Percentiles rank a stretch among this genome's conserved stretches.
phyloP scores from a whole-genome alignment of 2,329 filamentous ascomycete genomes.

The Aspergillus clavatus region DNA sequence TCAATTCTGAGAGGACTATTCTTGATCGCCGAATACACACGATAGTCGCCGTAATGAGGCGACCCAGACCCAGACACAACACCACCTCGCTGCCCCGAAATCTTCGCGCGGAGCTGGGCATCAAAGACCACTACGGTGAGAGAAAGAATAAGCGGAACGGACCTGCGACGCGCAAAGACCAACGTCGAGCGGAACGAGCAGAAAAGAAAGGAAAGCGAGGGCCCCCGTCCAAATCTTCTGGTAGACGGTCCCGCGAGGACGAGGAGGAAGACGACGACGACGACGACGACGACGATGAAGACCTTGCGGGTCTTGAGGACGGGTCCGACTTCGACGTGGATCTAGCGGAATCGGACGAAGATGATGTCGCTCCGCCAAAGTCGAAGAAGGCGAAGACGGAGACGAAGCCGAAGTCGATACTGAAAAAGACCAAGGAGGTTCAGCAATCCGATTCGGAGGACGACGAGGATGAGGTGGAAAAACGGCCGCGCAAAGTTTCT shows the following conservation, averaged over 20 bases:
- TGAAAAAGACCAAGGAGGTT: constrained; percentile 29
- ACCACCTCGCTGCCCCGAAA: constrained; percentile 40
- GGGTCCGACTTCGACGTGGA: constrained; percentile 17
- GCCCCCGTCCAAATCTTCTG: constrained; percentile 15
- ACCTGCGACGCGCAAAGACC: constrained; percentile 54
- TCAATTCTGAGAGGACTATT: no score
- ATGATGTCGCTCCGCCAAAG: constrained; percentile 16
- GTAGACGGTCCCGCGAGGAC: constrained; percentile 7
- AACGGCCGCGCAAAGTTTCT: constrained; percentile 23
- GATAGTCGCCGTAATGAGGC: constrained; percentile 19
- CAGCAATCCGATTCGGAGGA: constrained; percentile 27
- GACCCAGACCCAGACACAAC: constrained; percentile 34
- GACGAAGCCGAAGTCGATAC: constrained; percentile 30
- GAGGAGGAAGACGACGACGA: constrained; percentile 13
- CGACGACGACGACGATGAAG: constrained; percentile 23
- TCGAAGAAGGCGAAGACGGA: constrained; percentile 20
- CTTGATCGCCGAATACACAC: not conserved
- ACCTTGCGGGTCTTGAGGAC: constrained; percentile 25
- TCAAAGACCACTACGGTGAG: constrained; percentile 33
- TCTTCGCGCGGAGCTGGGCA: constrained; percentile 38
- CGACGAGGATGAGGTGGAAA: constrained; percentile 20
- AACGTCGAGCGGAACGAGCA: constrained; percentile 60
- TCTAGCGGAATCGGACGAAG: constrained; percentile 17
- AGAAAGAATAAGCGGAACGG: constrained; percentile 29
- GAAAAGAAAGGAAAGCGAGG: constrained; percentile 52